Evolutionary conservation across 495 filamentous ascomycete genomes (phyloP).

Genomic region (Echria macrotheca): DNA sequence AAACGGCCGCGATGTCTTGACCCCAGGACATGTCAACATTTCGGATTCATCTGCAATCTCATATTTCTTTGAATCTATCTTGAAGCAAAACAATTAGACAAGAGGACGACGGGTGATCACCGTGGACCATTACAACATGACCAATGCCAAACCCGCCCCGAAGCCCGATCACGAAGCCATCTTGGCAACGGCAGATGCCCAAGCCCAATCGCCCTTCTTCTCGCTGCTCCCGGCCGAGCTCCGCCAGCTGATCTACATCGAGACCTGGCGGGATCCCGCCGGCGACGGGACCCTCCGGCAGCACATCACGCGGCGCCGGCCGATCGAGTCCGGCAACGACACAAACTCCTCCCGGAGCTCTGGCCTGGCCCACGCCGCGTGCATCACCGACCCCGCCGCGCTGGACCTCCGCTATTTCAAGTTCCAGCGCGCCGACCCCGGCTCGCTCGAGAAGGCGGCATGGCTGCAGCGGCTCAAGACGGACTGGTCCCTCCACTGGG

Average conservation of each 20-base stretch:
- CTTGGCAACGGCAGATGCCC: slow-evolving; percentile 6
- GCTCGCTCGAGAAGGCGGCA: neutral
- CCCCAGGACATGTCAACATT: too few species aligned
- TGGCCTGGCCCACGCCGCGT: slow-evolving; percentile 11
- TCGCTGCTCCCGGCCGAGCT: slow-evolving; percentile 23
- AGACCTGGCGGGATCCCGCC: slow-evolving; percentile 12
- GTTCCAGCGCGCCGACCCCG: neutral
- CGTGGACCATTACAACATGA: too few species aligned
- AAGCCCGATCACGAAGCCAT: neutral
- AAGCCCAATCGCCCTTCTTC: slow-evolving; percentile 22
- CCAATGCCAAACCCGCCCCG: too few species aligned
- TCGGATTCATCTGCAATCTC: too few species aligned
- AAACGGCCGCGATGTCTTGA: too few species aligned
- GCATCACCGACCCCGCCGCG: slow-evolving; percentile 8
- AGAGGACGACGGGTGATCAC: too few species aligned
- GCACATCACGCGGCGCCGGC: slow-evolving; percentile 5
- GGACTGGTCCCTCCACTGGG: slow-evolving; percentile 25
- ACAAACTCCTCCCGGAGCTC: neutral
- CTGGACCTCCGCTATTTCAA: slow-evolving; percentile 9
- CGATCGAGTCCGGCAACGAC: neutral
- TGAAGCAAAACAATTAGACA: too few species aligned
- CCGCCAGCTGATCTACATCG: slow-evolving; percentile 24
- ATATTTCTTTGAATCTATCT: too few species aligned
- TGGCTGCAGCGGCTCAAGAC: slow-evolving; percentile 18
- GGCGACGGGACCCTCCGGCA: slow-evolving; percentile 1